Evolutionary conservation across 1,139 yeast species (phyloP).

Genomic region (Geotrichum candidum): DNA sequence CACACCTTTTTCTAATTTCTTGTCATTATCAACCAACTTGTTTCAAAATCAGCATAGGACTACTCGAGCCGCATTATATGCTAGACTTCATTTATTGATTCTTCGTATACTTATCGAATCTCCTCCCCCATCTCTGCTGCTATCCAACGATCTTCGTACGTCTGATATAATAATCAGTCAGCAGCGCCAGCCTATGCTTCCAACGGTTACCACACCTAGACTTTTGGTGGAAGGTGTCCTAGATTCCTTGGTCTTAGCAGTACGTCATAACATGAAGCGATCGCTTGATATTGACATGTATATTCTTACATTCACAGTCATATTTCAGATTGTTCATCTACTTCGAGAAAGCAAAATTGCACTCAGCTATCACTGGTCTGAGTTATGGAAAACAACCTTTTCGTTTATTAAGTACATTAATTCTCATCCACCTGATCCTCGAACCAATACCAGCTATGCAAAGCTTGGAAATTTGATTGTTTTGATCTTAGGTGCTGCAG

Average conservation of each 20-base stretch:
- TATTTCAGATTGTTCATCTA: slow-evolving; percentile 28
- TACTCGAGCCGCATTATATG: slow-evolving; percentile 28
- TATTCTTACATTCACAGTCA: slow-evolving; percentile 26
- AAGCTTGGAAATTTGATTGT: slow-evolving; percentile 26
- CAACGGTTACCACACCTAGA: slow-evolving; percentile 24
- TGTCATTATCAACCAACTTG: slow-evolving; percentile 32
- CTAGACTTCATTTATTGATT: slow-evolving; percentile 31
- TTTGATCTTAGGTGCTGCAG: slow-evolving; percentile 28
- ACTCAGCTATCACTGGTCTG: slow-evolving; percentile 37
- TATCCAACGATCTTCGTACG: slow-evolving; percentile 18
- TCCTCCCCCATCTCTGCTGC: slow-evolving; percentile 21
- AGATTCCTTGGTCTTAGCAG: slow-evolving; percentile 32
- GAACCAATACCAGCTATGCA: slow-evolving; percentile 16
- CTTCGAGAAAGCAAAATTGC: slow-evolving; percentile 22
- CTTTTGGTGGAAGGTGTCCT: slow-evolving; percentile 33
- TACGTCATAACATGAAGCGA: slow-evolving; percentile 33
- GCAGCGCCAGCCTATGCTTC: slow-evolving; percentile 29
- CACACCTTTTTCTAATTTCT: slow-evolving; percentile 28
- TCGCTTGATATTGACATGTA: slow-evolving; percentile 33
- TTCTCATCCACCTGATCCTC: slow-evolving; percentile 22
- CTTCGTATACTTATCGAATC: slow-evolving; percentile 33
- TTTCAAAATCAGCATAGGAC: slow-evolving; percentile 32
- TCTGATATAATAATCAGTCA: slow-evolving; percentile 25
- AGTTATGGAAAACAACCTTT: slow-evolving; percentile 36
- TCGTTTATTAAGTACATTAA: slow-evolving; percentile 28